phyloP scores from a whole-genome alignment of 176 grass and related monocot genomes.

The Bromus sterilis region DNA sequence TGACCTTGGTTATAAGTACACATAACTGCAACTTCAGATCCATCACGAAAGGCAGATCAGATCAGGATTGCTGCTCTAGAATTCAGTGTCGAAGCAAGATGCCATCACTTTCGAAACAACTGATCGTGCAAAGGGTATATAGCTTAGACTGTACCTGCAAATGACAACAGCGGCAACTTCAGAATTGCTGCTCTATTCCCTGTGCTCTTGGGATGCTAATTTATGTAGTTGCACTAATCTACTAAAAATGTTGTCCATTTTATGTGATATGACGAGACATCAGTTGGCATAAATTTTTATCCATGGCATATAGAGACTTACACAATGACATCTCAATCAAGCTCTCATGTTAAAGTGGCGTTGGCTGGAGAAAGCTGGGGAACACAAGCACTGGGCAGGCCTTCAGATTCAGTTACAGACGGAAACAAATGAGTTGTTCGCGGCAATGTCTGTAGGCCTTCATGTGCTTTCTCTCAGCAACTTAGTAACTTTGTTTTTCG shows the following conservation, averaged over 20 bases:
- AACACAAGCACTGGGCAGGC: no score
- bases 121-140: constrained; percentile 96
- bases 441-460: no score
- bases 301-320: neutral
- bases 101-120: constrained; percentile 83
- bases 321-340: neutral
- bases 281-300: neutral
- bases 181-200: neutral
- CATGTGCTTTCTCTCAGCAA: no score
- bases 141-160: constrained; percentile 98
- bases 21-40: neutral
- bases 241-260: neutral
- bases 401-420: no score
- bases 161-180: constrained; percentile 16
- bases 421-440: no score
- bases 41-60: neutral
- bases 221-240: neutral
- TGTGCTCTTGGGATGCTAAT: neutral
- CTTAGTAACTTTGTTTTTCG: no score
- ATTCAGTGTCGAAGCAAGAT: constrained; percentile 92
- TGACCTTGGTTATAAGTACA: constrained; percentile 11
- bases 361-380: no score
- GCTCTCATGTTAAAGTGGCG: no score
- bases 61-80: constrained; percentile 44
- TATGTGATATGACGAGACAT: neutral